Evolutionary conservation across 2,329 filamentous ascomycete genomes (phyloP).

Genomic region (Aureobasidium sp.): DNA sequence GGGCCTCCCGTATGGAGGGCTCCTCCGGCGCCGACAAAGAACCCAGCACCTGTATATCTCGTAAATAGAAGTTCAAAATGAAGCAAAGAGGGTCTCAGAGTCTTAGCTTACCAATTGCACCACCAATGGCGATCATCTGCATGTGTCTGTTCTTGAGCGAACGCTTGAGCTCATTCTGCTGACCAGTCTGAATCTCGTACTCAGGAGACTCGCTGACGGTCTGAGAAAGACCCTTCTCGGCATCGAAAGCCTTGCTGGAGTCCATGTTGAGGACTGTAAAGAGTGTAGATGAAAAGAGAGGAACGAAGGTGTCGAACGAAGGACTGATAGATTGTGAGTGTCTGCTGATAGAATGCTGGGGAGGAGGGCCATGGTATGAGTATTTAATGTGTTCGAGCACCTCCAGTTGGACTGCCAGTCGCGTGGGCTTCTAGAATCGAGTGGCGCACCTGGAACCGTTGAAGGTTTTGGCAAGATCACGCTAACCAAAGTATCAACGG

Average conservation of each 20-base stretch:
- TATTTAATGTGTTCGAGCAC: background rate
- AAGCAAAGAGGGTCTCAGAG: no score
- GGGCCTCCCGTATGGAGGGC: slow-evolving; percentile 43
- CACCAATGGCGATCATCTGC: slow-evolving; percentile 32
- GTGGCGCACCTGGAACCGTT: slow-evolving; percentile 1
- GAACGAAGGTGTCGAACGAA: slow-evolving; percentile 4
- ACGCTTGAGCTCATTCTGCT: slow-evolving; percentile 13
- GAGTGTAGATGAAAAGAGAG: background rate
- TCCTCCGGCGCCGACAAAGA: slow-evolving; percentile 44
- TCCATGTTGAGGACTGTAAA: slow-evolving; percentile 6
- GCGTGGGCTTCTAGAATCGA: slow-evolving; percentile 8
- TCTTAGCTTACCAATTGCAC: slow-evolving; percentile 35
- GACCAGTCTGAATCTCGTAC: slow-evolving; percentile 4
- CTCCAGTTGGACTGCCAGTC: background rate
- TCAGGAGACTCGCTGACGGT: background rate
- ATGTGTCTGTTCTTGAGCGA: slow-evolving; percentile 24
- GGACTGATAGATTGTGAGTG: background rate
- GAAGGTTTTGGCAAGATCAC: slow-evolving; percentile 5
- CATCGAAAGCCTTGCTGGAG: slow-evolving; percentile 8
- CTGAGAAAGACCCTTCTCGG: background rate
- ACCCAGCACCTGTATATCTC: slow-evolving; percentile 25
- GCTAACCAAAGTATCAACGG: slow-evolving; percentile 4
- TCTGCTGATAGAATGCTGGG: slow-evolving; percentile 1
- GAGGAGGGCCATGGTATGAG: background rate
- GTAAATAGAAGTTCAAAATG: no score